Conservation (phyloP, 352 stramenopile genomes). For the Salisapilia sapeloensis region DNA sequence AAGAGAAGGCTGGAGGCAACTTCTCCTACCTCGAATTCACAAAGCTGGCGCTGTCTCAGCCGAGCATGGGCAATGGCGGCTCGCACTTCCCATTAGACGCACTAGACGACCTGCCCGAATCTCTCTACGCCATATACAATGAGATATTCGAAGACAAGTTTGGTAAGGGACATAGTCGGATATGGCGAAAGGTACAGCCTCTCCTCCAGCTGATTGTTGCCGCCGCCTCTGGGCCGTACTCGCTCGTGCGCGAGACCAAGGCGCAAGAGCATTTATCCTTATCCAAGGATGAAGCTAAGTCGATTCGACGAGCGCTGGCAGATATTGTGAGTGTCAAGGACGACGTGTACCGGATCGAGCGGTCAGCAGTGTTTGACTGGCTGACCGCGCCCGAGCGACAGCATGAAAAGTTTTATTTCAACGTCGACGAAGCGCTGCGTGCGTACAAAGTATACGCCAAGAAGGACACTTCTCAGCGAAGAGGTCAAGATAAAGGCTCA, state of each 20-base stretch:
- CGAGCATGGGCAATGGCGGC: slow-evolving; percentile 31
- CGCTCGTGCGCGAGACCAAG: slow-evolving; percentile 47
- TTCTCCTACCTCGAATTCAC: slow-evolving; percentile 72
- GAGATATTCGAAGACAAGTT: slow-evolving; percentile 84
- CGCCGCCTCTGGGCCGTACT: slow-evolving; percentile 47
- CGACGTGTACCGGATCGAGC: slow-evolving; percentile 54
- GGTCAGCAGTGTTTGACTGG: slow-evolving; percentile 52
- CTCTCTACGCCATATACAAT: slow-evolving; percentile 65
- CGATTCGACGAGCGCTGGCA: slow-evolving; percentile 52
- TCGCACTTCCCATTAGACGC: slow-evolving; percentile 34
- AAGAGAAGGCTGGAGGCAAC: slow-evolving; percentile 55
- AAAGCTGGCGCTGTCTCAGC: slow-evolving; percentile 48
- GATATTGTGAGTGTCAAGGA: slow-evolving; percentile 52
- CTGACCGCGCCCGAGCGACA: slow-evolving; percentile 27
- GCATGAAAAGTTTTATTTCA: slow-evolving; percentile 49
- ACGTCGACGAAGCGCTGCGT: too few species aligned
- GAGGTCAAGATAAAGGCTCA: too few species aligned
- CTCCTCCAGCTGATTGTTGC: slow-evolving; percentile 56
- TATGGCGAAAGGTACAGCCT: slow-evolving; percentile 64
- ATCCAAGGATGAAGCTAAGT: slow-evolving; percentile 40
- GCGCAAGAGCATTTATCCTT: slow-evolving; percentile 37
- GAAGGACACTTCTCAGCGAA: too few species aligned
- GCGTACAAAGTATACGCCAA: too few species aligned
- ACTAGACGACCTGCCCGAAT: slow-evolving; percentile 55
- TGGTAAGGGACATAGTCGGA: slow-evolving; percentile 38